Evolutionary conservation across 441 rosid species (phyloP), one percentile per base, ranked within the genome.

Genomic region (Euphorbia corollata): DNA sequence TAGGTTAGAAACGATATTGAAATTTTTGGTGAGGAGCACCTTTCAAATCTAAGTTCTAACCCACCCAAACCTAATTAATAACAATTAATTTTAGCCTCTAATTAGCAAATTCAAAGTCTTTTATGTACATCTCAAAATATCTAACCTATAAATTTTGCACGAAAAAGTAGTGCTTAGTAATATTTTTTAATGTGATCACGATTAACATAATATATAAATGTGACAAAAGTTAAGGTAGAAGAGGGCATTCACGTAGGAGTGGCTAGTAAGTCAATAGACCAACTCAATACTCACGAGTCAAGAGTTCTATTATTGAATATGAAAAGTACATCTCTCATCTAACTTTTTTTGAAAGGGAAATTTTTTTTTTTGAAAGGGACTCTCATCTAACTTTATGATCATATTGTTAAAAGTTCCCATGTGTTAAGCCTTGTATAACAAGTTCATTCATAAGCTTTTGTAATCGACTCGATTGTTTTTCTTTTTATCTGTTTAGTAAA

Each of bases 51-150:
- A 68, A 72, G 32, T 27, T 83, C 85, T 62, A 80, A 73, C 82
- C 39, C 81, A 77, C 83, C 81, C 74, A 79, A 80, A 77, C 79
- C 80, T 74, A 82, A 75, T 74, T 27, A 50, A 73, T 74, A 54
- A 36, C 10, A 45, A 61, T 24, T 45, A 41, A 77, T 23, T 22
- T 6, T 5, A 56, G 36, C 20, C n/a, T 48, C 36, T 50, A 51
- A 59, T 69, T 11, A 50, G 48, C 45, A 3, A 59, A 45, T 34
- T 41, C 11, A 45, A 30, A 45, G 48, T 15, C n/a, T 38, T 59
- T 8, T 11, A 63, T 41, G 70, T 43, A 19, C 20, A 1, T 27
- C 32, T 27, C 32, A 27, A 27, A 27, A 27, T 27, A 27, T 27
- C 4, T 27, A 27, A 27, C 32, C 32, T 27, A 1, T 27, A 27